Base-by-base conservation (phyloP, 2,329 filamentous ascomycete genomes). In the Blumeria graminis region DNA sequence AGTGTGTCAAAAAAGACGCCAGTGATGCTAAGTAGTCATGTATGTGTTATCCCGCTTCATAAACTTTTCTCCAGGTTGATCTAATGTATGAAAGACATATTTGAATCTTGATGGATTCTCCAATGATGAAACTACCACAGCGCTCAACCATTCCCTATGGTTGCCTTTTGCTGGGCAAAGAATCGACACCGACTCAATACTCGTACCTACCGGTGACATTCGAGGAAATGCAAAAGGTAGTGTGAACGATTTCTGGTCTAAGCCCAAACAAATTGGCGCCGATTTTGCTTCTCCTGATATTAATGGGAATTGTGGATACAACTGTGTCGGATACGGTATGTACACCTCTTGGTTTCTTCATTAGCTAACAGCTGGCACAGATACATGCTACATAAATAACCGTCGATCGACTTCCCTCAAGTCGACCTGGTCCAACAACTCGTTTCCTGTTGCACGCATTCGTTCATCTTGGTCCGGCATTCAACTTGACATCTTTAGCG, bases 71-170 rank as follows among this genome's bases (percentile, higher is more conserved):
- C 16, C 10, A n/a, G 43, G 1, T 32, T 28, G 8, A 51, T 28
- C 22, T 51, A 46, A 46, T 51, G 7, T 18, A 57, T 22, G 16
- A 61, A 73, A 85, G 71, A 78, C 77, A 7, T 90, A 90, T 73
- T 90, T 84, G 85, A 89, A 89, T 67, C 72, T 90, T 48, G 84
- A 89, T 64, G 85, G 81, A 36, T 90, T 84, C 63, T 74, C 81
- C 63, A 86, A 88, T 69, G 78, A 82, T 57, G 74, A 83, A 65
- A 84, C 82, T 1, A 71, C 73, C 57, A 72, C 71, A 1, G 75
- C 76, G 13, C 72, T 85, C 56, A 84, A 88, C 70, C 82, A 88
- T 71, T 82, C 80, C 13, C 73, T 89, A 50, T 74, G 81, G 66
- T 66, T 89, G 65, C 85, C 85, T 3, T 86, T 85, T 69, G 80